Evolutionary conservation across 345 rosid species (phyloP).

Genomic region (Euphorbia pulcherrima): DNA sequence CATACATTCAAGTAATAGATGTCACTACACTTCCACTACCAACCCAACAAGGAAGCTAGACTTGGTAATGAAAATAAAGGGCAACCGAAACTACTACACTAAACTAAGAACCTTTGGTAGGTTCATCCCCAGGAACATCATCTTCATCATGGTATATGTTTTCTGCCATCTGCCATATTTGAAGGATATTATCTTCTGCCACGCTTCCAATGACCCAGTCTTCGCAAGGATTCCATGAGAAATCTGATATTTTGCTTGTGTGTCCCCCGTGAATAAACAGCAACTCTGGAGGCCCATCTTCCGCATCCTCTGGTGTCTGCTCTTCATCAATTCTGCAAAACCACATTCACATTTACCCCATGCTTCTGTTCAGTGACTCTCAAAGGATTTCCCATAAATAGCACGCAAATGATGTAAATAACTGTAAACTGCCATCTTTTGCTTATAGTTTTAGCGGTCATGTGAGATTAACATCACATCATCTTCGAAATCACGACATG

Average conservation of each 20-base stretch:
- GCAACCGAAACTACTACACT: background rate
- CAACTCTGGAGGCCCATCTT: slow-evolving; percentile 99
- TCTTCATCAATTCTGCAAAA: slow-evolving; percentile 33
- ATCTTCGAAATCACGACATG: background rate
- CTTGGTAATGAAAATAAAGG: background rate
- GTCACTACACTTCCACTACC: background rate
- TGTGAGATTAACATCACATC: background rate
- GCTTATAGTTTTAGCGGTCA: too few relatives aligned
- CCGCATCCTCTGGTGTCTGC: slow-evolving; percentile 58
- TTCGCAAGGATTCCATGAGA: slow-evolving; percentile 99
- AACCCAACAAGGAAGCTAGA: background rate
- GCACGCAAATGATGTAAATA: too few relatives aligned
- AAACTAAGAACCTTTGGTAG: slow-evolving; percentile 47
- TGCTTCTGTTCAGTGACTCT: too few relatives aligned
- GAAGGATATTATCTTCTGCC: slow-evolving; percentile 97
- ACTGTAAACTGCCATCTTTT: too few relatives aligned
- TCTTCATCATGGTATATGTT: slow-evolving; percentile 97
- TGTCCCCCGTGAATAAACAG: slow-evolving; percentile 98
- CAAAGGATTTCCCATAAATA: too few relatives aligned
- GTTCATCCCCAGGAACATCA: slow-evolving; percentile 78
- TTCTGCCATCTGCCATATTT: slow-evolving; percentile 99
- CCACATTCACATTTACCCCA: background rate
- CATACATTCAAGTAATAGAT: background rate
- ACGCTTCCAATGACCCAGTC: slow-evolving; percentile 98
- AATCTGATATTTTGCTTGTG: slow-evolving; percentile 95